Conservation (phyloP, 306 rosid species). For the Fragaria nilgerrensis region DNA sequence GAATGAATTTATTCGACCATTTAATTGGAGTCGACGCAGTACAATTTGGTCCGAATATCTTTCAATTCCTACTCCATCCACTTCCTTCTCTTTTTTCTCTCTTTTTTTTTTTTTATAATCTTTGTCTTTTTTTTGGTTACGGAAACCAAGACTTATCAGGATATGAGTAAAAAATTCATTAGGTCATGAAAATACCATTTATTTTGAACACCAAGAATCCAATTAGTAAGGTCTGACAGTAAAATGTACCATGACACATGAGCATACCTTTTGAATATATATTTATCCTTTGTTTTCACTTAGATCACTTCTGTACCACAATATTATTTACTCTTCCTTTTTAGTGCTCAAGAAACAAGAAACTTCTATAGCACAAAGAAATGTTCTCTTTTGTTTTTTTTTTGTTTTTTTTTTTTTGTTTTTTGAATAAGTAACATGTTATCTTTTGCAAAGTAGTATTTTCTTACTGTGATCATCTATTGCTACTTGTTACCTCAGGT, state of each 20-base stretch:
- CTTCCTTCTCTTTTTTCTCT: background rate
- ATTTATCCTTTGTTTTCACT: background rate
- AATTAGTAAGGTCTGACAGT: background rate
- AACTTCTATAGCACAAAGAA: background rate
- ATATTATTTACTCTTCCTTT: background rate
- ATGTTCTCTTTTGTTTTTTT: background rate
- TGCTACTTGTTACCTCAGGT: slow-evolving; percentile 45
- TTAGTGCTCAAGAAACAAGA: slow-evolving; percentile 2
- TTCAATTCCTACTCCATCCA: background rate
- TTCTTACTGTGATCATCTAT: slow-evolving; percentile 19
- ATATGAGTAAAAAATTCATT: background rate
- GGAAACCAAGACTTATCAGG: background rate
- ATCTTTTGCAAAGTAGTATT: slow-evolving; percentile 16
- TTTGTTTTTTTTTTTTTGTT: no score
- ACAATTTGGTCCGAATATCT: background rate
- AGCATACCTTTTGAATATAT: background rate
- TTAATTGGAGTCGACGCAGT: background rate
- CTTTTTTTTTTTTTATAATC: no score
- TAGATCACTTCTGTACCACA: background rate
- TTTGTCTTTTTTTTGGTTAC: background rate
- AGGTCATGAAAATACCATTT: background rate
- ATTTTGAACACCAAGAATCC: background rate
- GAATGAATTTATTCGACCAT: background rate
- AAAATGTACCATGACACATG: background rate
- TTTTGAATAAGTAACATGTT: background rate